These are phyloP conservation scores for Ascoidea rubescens DNA, from an alignment of 805 yeast genomes.

Conservation along the genomic window DNA sequence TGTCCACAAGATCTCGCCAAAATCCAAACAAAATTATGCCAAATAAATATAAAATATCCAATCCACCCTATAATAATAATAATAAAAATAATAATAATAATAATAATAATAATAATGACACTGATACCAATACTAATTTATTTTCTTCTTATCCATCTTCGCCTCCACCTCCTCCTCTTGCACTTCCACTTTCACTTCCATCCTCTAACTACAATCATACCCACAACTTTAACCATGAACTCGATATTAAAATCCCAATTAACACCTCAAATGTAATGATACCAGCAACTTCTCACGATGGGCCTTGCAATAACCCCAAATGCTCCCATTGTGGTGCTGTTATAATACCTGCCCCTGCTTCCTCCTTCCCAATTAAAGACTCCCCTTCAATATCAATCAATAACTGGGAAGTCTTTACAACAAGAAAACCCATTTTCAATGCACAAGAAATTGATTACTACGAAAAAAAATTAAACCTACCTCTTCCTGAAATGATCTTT, in stretches of 20 bases:
- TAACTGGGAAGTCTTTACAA: slow-evolving; percentile 66
- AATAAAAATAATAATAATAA: background rate
- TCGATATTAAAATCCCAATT: background rate
- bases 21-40: background rate
- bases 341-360: slow-evolving; percentile 65
- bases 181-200: background rate
- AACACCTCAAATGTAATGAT: slow-evolving; percentile 8
- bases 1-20: slow-evolving; percentile 32
- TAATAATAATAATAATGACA: background rate
- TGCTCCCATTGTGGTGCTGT: slow-evolving; percentile 59
- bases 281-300: slow-evolving; percentile 29
- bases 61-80: background rate
- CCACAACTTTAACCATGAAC: background rate
- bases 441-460: slow-evolving; percentile 59
- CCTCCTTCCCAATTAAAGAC: slow-evolving; percentile 49
- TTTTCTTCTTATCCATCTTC: background rate
- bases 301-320: slow-evolving; percentile 23
- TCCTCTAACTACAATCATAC: too few relatives aligned
- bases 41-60: too few relatives aligned
- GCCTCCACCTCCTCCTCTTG: background rate
- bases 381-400: slow-evolving; percentile 55
- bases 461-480: slow-evolving; percentile 53
- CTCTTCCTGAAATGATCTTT: slow-evolving; percentile 95
- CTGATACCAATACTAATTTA: background rate
- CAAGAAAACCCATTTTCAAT: slow-evolving; percentile 64